These are phyloP conservation scores for Oropetium thomaeum DNA, from an alignment of 176 grass and related monocot species.

Conservation along the genomic window DNA sequence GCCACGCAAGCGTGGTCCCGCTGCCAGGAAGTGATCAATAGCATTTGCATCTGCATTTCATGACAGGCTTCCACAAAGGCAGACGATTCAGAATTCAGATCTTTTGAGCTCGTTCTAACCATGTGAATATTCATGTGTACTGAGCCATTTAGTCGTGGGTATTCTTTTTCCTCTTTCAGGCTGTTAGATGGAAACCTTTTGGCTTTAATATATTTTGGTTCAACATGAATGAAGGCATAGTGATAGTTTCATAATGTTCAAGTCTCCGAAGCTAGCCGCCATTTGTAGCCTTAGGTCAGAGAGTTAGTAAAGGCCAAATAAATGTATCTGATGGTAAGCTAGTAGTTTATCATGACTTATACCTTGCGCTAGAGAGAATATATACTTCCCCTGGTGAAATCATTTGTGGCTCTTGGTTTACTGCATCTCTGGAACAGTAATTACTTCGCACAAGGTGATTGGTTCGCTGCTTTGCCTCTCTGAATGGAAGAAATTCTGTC, in stretches of 20 bases:
- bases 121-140: slow-evolving; percentile 39
- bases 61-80: neutral
- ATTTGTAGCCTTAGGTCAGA: neutral
- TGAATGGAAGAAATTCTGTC: neutral
- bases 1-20: neutral
- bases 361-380: neutral
- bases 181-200: slow-evolving; percentile 7
- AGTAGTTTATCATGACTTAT: slow-evolving; percentile 11
- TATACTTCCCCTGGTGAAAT: neutral
- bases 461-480: neutral
- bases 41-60: slow-evolving; percentile 5
- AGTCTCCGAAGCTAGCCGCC: neutral
- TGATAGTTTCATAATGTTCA: neutral
- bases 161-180: neutral
- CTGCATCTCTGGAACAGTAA: neutral
- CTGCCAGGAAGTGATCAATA: slow-evolving; percentile 19
- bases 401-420: neutral
- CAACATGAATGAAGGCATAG: slow-evolving; percentile 3
- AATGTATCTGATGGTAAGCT: neutral
- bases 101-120: slow-evolving; percentile 11
- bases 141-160: neutral
- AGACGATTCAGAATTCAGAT: neutral
- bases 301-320: neutral
- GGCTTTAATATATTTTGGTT: neutral
- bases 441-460: neutral